Evolutionary conservation across 2,329 filamentous ascomycete genomes (phyloP).

Genomic region (Trichoderma asperellum): DNA sequence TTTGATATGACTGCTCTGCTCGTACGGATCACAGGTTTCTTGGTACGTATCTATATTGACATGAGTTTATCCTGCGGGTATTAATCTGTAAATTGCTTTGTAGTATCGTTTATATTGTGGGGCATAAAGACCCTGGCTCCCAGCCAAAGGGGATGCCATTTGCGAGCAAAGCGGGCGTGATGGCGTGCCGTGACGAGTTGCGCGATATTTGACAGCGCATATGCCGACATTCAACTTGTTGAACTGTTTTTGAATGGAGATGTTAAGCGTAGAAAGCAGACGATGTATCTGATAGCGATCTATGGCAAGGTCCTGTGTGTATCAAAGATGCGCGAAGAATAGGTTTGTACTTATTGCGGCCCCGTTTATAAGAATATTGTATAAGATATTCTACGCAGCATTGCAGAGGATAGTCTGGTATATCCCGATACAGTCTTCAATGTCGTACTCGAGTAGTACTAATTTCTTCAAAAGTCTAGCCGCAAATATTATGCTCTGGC

Average conservation of each 20-base stretch:
- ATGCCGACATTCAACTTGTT: not conserved
- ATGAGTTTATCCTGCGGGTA: conserved; percentile 7
- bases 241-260: not conserved
- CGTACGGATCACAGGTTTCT: not conserved
- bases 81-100: not conserved
- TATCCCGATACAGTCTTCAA: not conserved
- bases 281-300: not conserved
- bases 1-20: not conserved
- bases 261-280: not conserved
- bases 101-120: not conserved
- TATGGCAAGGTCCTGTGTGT: not conserved
- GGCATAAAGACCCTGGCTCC: not conserved
- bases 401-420: not conserved
- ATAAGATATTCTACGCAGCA: too few species aligned
- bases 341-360: too few species aligned
- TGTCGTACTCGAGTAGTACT: not conserved
- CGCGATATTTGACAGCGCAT: not conserved
- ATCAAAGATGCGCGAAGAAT: not conserved
- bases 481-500: not conserved
- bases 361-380: too few species aligned
- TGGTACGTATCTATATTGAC: not conserved
- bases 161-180: not conserved
- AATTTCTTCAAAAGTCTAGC: not conserved
- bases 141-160: not conserved
- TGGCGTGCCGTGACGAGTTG: not conserved